Percentiles rank a stretch among this genome's conserved stretches.
Evolutionary conservation across 1,139 yeast species (phyloP).

Genomic region (Nakaseomyces sp.): DNA sequence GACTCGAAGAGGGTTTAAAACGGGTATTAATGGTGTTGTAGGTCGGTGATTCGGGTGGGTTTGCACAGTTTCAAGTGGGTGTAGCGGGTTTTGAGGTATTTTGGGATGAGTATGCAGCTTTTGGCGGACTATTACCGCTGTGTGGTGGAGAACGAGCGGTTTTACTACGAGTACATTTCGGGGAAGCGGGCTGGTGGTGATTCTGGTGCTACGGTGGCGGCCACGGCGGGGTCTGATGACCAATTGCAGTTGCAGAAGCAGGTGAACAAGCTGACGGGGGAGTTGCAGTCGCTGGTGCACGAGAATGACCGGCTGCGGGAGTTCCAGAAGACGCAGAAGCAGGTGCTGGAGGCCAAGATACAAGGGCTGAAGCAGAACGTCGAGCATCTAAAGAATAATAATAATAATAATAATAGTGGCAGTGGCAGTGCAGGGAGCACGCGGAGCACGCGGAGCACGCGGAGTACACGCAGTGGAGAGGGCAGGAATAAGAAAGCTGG

Average conservation of each 20-base stretch:
- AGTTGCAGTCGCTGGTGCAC: conserved; percentile 4
- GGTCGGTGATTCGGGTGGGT: no score
- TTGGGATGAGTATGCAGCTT: conserved; percentile 2
- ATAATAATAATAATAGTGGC: background rate
- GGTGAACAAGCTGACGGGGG: conserved; percentile 1
- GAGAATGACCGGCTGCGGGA: conserved; percentile 4
- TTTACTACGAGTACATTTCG: conserved; percentile 3
- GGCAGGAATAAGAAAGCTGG: no score
- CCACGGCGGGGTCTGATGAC: background rate
- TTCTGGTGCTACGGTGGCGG: background rate
- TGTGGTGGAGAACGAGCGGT: conserved; percentile 5
- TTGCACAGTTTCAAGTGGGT: no score
- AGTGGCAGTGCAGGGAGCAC: background rate
- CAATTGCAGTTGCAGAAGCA: conserved; percentile 4
- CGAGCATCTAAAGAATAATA: background rate
- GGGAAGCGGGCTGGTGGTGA: no score
- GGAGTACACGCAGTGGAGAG: no score
- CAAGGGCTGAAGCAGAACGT: conserved; percentile 3
- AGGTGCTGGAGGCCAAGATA: conserved; percentile 2
- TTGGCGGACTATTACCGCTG: conserved; percentile 2
- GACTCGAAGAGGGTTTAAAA: background rate
- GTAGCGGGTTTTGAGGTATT: no score
- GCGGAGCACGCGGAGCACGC: background rate
- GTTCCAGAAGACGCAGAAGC: conserved; percentile 5
- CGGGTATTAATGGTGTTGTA: no score